phyloP scores from a whole-genome alignment of 345 rosid species.

The Rhodomyrtus tomentosa region DNA sequence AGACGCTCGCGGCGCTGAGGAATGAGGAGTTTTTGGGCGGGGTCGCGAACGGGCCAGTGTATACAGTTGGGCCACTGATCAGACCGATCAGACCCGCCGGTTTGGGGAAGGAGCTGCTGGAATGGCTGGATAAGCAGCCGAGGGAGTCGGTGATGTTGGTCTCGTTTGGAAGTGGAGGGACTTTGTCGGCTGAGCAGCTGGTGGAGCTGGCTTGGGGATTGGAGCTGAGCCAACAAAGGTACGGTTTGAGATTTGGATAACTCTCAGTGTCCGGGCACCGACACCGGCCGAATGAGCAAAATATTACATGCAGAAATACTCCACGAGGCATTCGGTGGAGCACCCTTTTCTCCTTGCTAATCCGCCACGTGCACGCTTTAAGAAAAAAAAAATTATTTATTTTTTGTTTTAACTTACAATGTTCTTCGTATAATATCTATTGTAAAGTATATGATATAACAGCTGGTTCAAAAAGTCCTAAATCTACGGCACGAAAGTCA shows the following conservation, averaged over 20 bases:
- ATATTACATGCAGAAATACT: background rate
- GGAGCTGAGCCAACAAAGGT: conserved; percentile 37
- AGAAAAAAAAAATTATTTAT: no score
- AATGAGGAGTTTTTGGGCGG: conserved; percentile 6
- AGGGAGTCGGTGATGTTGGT: conserved; percentile 45
- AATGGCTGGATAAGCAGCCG: conserved; percentile 46
- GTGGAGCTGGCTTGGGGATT: conserved; percentile 56
- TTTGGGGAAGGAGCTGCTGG: background rate
- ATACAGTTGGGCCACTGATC: conserved; percentile 34
- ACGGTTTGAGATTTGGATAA: background rate
- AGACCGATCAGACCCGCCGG: background rate
- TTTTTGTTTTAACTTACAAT: no score
- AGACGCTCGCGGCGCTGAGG: conserved; percentile 24
- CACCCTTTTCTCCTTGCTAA: no score
- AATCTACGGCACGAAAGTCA: no score
- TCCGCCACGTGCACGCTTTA: no score
- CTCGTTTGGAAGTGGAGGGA: conserved; percentile 70
- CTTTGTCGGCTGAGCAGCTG: conserved; percentile 32
- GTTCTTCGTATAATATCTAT: no score
- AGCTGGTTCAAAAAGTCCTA: no score
- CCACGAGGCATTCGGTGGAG: no score
- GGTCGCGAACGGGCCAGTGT: conserved; percentile 19
- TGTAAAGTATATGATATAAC: no score
- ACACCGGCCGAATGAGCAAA: background rate
- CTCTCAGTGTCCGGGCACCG: background rate